Evolutionary conservation across 2,329 filamentous ascomycete genomes (phyloP), one percentile per base, ranked within the genome.

Genomic region (Xylariaceae sp.): DNA sequence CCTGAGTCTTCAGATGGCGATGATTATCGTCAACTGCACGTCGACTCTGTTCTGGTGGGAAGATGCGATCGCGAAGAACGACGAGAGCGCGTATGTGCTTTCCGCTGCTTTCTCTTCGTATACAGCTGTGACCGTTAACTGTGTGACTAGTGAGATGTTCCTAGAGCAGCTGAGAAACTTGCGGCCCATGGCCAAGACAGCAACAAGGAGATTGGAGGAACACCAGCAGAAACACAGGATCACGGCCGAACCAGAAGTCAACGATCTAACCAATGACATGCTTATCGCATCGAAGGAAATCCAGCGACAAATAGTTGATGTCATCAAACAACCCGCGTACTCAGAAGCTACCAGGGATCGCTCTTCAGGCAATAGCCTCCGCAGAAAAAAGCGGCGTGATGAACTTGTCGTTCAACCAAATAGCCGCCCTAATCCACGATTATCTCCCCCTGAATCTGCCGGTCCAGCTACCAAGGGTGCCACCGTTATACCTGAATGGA

Each of bases 41-140:
- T 49, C 58, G 11, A 47, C 53, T n/a, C 44, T 57, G 2, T 57
- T 60, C 11, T n/a, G 47, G 5, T 52, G 44, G 47, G 46, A 59
- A 33, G 33, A 52, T 23, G 31, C 16, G 24, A 4, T 28, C 8
- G 14, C 37, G 17, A 56, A 53, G 24, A 29, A 29, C 3, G 34
- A 46, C 4, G 9, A 31, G 8, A 17, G 43, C 11, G n/a, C n/a
- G 50, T 54, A 58, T 3, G 28, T 45, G 14, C 4, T 33, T 29
- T 9, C 12, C 9, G 31, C 8, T 11, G n/a, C 4, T 14, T 28
- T 19, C 12, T 9, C 24, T 28, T 19, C 9, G 12, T 2, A 47
- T 23, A 11, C 33, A 2, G 4, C 6, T 4, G 6, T 6, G 16
- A 29, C 21, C 17, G 24, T 43, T 60, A 47, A 60, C 31, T 2